Evolutionary conservation across 352 stramenopile genomes (phyloP).

Genomic region (Aphanomyces euteiches): DNA sequence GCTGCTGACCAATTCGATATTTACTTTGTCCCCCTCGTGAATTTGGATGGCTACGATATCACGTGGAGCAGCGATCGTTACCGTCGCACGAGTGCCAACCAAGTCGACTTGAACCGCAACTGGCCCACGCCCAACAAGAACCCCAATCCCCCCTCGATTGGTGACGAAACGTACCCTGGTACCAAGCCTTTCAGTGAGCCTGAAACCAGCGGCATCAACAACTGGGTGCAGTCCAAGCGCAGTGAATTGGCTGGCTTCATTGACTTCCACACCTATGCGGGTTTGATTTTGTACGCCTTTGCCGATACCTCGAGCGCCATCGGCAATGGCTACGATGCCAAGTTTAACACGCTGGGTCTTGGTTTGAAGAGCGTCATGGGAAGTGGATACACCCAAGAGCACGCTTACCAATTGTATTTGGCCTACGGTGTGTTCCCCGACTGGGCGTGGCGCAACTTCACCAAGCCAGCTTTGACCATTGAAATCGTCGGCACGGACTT

Average conservation of each 20-base stretch:
- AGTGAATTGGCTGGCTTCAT: neutral
- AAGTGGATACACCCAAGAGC: slow-evolving; percentile 33
- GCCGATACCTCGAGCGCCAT: slow-evolving; percentile 40
- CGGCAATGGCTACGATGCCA: slow-evolving; percentile 43
- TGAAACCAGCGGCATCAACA: slow-evolving; percentile 2
- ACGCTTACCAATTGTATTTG: slow-evolving; percentile 33
- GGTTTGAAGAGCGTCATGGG: slow-evolving; percentile 33
- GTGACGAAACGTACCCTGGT: neutral
- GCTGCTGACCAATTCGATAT: slow-evolving; percentile 44
- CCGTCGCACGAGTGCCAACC: slow-evolving; percentile 7
- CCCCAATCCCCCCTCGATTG: neutral
- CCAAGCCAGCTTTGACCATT: slow-evolving; percentile 38
- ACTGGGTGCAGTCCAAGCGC: neutral
- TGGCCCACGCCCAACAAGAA: slow-evolving; percentile 8
- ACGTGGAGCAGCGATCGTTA: slow-evolving; percentile 38
- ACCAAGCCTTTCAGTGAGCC: slow-evolving; percentile 1
- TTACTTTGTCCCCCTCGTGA: slow-evolving; percentile 78
- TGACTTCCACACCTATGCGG: slow-evolving; percentile 13
- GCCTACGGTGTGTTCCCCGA: slow-evolving; percentile 39
- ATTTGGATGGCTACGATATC: slow-evolving; percentile 76
- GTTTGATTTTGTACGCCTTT: slow-evolving; percentile 10
- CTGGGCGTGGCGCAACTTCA: slow-evolving; percentile 41
- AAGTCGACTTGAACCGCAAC: slow-evolving; percentile 26
- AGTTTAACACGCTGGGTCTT: slow-evolving; percentile 41
- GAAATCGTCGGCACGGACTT: slow-evolving; percentile 38